Evolutionary conservation across 352 stramenopile genomes (phyloP), one percentile per base, ranked within the genome.

Genomic region (Globisporangium radiosum): DNA sequence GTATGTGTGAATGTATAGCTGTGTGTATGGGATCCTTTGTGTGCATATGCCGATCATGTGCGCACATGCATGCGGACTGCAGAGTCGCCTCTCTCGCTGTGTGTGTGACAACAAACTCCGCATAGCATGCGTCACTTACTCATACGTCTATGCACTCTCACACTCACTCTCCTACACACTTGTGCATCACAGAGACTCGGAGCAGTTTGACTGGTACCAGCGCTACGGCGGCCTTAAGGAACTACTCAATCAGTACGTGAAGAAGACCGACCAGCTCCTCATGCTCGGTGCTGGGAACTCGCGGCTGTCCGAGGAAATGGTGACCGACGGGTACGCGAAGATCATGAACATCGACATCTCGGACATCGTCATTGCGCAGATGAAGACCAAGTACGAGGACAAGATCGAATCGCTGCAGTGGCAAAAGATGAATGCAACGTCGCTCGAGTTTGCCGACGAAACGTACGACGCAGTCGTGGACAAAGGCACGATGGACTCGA

Each of bases 281-380:
- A 97, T 98, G 85, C 72, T 89, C 8, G 94, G 94, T 48, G 91
- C 86, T 14, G 94, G 94, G 54, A 98, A 98, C 72, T 98, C 94
- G 50, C 76, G 90, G 0, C 68, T 98, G 54, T 97, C 84, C 56
- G 94, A 98, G 68, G 94, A 98, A 59, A 98, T 98, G 92, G 92
- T 94, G 52, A 95, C 97, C 63, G 94, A 98, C 71, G 94, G 88
- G 5, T 98, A 92, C 76, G 85, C 96, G 59, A 96, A 87, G 58
- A 90, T 98, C 69, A 88, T 95, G 63, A 98, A 98, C 75, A 92
- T 98, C 47, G 95, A 98, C 76, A 86, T 98, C 42, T 98, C 94
- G 40, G 80, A 95, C 59, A 90, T 98, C 54, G 89, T 97, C 39
- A 76, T 98, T 57, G 91, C 98, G 66, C 92, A 98, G 65, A 98